These are phyloP conservation scores for Aspergillus nidulans DNA, from an alignment of 495 filamentous ascomycete species.

Conservation along the genomic window DNA sequence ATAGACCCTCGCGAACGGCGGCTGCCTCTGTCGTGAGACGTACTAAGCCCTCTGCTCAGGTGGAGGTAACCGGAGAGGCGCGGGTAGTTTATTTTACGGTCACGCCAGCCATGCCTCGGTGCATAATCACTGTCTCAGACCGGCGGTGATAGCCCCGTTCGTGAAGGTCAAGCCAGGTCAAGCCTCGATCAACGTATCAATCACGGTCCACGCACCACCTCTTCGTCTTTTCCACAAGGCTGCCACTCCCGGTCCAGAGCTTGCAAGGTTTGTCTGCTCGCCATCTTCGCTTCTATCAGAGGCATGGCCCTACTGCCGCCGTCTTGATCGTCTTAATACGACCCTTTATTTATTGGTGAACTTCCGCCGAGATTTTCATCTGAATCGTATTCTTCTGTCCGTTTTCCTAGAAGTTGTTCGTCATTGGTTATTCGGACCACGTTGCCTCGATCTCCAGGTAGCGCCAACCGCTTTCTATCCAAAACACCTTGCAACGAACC, in stretches of 20 bases:
- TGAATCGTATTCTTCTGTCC: background rate
- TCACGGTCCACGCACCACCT: slow-evolving; percentile 5
- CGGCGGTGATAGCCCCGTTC: background rate
- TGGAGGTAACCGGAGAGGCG: background rate
- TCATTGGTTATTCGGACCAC: slow-evolving; percentile 2
- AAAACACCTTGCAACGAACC: slow-evolving; percentile 10
- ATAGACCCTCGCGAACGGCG: slow-evolving; percentile 1
- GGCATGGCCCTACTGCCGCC: background rate
- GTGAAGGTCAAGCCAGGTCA: slow-evolving; percentile 6
- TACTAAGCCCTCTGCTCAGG: background rate
- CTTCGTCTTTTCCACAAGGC: slow-evolving; percentile 11
- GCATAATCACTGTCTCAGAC: background rate
- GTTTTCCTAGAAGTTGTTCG: background rate
- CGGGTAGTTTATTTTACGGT: background rate
- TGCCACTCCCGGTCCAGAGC: slow-evolving; percentile 7
- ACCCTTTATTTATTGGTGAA: slow-evolving; percentile 7
- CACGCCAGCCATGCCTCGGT: background rate
- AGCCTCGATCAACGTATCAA: slow-evolving; percentile 1
- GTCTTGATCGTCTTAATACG: slow-evolving; percentile 2
- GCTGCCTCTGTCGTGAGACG: background rate
- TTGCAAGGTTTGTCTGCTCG: slow-evolving; percentile 9
- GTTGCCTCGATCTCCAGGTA: slow-evolving; percentile 2
- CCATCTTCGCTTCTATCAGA: slow-evolving; percentile 15
- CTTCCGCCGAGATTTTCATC: background rate
- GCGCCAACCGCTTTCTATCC: slow-evolving; percentile 6